Base-by-base conservation (phyloP, 2,329 filamentous ascomycete genomes). In the Aphanoascus verrucosus region DNA sequence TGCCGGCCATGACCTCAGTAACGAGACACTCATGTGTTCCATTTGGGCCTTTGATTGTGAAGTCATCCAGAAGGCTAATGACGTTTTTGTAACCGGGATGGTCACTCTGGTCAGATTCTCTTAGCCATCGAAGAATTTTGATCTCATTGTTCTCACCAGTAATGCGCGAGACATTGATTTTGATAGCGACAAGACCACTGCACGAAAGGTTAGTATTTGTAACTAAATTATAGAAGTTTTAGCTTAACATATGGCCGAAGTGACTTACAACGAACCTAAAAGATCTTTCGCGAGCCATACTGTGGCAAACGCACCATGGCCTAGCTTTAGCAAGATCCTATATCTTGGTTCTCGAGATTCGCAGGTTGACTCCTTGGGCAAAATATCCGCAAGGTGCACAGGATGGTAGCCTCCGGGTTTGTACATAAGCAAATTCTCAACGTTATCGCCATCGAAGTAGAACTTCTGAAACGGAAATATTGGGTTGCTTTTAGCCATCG, bases 241-340 rank as follows among this genome's bases (percentile, higher is more conserved):
- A 32, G 31, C 9, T 20, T 12, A 12, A 37, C 12, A 17, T n/a
- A n/a, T 12, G 37, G 12, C 15, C 15, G 15, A 23, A n/a, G 15
- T 48, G 20, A 40, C 46, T 40, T 40, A 49, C 46, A 49, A 34
- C 3, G 46, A 12, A 14, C 46, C 46, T 34, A 40, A 31, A n/a
- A 49, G 46, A 40, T 49, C 46, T 19, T 40, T 49, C 28, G 46
- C 46, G 14, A 41, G 53, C 37, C 17, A 43, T 41, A 52, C 49
- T 49, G 48, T 55, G 52, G 51, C 35, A 45, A 44, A 53, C 52
- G 56, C 35, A 34, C 32, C 52, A 40, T 45, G 46, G 52, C 41
- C 19, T 49, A 53, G 14, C 37, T 53, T 32, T 52, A 40, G 46
- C 34, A 49, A 2, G n/a, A 49, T 41, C 28, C 32, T 31, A 43